Conservation (phyloP, 2,329 filamentous ascomycete genomes). For the Colletotrichum musicola region DNA sequence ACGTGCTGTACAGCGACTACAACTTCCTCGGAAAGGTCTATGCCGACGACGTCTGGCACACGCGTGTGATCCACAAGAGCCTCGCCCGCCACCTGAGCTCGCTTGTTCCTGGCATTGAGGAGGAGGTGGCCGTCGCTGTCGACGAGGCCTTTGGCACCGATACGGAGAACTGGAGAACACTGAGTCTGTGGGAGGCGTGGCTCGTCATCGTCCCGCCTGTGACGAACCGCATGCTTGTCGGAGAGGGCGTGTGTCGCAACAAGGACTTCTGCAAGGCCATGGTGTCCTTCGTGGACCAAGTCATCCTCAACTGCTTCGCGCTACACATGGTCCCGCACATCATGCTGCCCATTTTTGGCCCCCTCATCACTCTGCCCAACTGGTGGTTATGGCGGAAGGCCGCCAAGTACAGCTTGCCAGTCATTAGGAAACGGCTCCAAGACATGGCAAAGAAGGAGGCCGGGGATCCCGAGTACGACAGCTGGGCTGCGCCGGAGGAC, state of each 20-base stretch:
- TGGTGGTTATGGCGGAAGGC: slow-evolving; percentile 60
- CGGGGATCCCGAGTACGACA: slow-evolving; percentile 54
- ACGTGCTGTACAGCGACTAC: slow-evolving; percentile 53
- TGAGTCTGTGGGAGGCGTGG: slow-evolving; percentile 61
- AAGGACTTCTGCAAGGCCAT: slow-evolving; percentile 60
- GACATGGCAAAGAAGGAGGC: slow-evolving; percentile 57
- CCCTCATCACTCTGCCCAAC: slow-evolving; percentile 58
- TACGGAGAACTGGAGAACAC: slow-evolving; percentile 50
- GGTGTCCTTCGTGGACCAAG: slow-evolving; percentile 62
- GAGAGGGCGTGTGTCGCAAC: slow-evolving; percentile 54
- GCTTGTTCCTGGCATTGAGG: slow-evolving; percentile 56
- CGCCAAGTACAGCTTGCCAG: slow-evolving; percentile 56
- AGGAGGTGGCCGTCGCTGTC: slow-evolving; percentile 54
- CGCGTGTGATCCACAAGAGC: slow-evolving; percentile 58
- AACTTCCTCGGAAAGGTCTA: slow-evolving; percentile 56
- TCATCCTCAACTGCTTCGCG: slow-evolving; percentile 59
- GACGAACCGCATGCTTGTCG: slow-evolving; percentile 59
- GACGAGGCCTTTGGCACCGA: slow-evolving; percentile 51
- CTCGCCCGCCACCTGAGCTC: slow-evolving; percentile 55
- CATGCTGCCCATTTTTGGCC: slow-evolving; percentile 63
- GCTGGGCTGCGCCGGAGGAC: slow-evolving; percentile 64
- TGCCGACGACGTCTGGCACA: slow-evolving; percentile 54
- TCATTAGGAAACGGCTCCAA: slow-evolving; percentile 63
- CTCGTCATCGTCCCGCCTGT: slow-evolving; percentile 56
- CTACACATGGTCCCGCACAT: slow-evolving; percentile 60